Evolutionary conservation across 192 early-diverging fungal species (phyloP), one percentile per base, ranked within the genome.

Genomic region (Gryganskiella cystojenkinii): DNA sequence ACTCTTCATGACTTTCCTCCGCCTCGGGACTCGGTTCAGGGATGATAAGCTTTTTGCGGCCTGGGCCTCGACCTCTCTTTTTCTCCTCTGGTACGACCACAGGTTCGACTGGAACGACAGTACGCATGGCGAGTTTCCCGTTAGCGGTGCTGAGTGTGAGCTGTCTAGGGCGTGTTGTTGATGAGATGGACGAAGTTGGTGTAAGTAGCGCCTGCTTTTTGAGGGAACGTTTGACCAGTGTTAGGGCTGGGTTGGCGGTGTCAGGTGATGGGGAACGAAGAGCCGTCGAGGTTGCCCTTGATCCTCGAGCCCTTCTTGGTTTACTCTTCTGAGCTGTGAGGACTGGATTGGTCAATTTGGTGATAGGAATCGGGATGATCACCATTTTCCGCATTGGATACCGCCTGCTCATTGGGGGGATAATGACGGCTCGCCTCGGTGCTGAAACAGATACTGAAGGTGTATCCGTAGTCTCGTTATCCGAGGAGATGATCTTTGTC

Each of bases 291-390:
- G 8, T 20, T 56, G 68, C 15, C 43, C 64, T 73, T 0, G 70
- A 47, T 17, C 45, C 19, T 11, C 65, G 64, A 19, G 64, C 65
- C 43, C 72, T 47, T 27, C 33, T 56, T 14, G 20, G 13, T 9
- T 56, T 35, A n/a, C 2, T 56, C 4, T 15, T 37, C 24, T 17
- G 37, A 24, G 3, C 3, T 22, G 9, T 45, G 4, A 34, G 0
- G 14, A 34, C n/a, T 2, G 42, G 37, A 40, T 5, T 9, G 10
- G 22, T 25, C 25, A 59, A 13, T 34, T 62, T 49, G 22, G 56
- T 22, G n/a, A 44, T 27, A 4, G 67, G 74, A n/a, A 78, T 78
- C 20, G 74, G 74, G 33, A 78, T 78, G 19, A 78, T 78, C 37
- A 78, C 74, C 17, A 78, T 59, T 6, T 62, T 55, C 30, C 55